Percentiles rank a stretch among this genome's conserved stretches.
Conservation (phyloP, 371 early-diverging fungal species). For the Rhizopus microsporus region DNA sequence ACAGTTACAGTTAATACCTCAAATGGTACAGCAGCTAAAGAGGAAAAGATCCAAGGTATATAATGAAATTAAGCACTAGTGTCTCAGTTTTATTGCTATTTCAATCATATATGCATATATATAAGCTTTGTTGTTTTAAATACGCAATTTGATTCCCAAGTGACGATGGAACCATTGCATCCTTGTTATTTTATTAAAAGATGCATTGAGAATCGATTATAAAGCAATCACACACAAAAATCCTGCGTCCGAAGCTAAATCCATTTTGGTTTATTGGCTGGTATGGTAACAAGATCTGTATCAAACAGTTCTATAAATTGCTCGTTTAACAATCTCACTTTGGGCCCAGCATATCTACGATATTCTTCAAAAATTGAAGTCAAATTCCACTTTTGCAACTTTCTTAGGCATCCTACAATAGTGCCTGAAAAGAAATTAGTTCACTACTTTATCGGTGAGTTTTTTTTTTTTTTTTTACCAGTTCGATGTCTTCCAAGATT, state of each 20-base stretch:
- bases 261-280: constrained; percentile 81
- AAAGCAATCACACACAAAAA: too few species aligned
- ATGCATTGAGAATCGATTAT: too few species aligned
- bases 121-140: too few species aligned
- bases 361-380: constrained; percentile 98
- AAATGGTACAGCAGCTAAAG: too few species aligned
- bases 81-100: too few species aligned
- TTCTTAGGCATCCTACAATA: constrained; percentile 95
- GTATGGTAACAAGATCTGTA: constrained; percentile 88
- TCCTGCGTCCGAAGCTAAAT: not conserved
- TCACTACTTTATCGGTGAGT: not conserved
- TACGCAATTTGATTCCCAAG: too few species aligned
- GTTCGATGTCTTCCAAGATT: constrained; percentile 96
- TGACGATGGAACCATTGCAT: too few species aligned
- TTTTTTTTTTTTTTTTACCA: constrained; percentile 51
- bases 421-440: constrained; percentile 61
- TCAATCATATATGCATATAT: too few species aligned
- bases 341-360: constrained; percentile 93
- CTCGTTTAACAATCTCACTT: constrained; percentile 91
- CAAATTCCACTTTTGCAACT: constrained; percentile 96
- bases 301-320: constrained; percentile 96
- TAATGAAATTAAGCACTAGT: too few species aligned
- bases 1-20: too few species aligned
- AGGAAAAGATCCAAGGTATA: too few species aligned
- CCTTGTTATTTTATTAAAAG: too few species aligned